Evolutionary conservation across 208 protist species (phyloP), one percentile per base, ranked within the genome.

Genomic region (Leishmania major): DNA sequence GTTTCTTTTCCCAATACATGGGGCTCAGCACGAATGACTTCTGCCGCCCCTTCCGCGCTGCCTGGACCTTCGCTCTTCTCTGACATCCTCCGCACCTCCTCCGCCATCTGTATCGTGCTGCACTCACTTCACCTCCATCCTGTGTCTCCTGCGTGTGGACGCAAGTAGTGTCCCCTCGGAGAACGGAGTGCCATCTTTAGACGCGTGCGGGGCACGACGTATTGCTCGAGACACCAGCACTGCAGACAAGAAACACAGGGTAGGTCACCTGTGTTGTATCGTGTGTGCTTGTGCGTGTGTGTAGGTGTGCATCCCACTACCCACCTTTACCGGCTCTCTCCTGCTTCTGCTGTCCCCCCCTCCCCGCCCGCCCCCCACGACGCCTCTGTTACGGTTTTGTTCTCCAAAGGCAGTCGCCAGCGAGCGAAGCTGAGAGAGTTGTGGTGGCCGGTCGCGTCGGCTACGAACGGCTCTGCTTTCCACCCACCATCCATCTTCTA

Each of bases 401-500:
- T 28, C 31, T 40, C 62, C 62, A 43, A 17, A 43, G 13, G 13
- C 17, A 10, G 4, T 8, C 19, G 17, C 10, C 11, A 73, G 11
- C 40, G 66, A 22, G 66, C n/a, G 22, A 73, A 49, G 67, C 22
- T 40, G 40, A 73, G 40, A 73, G 43, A 45, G 67, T 15, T 22
- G 10, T 73, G 67, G 43, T 47, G 3, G 67, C 17, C 17, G 22
- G 67, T 49, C 22, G 67, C 11, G 67, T 47, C 17, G 22, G n/a
- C 22, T n/a, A 72, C 25, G 40, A 72, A 47, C n/a, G 51, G 17
- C 73, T 84, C 67, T 78, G 31, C 53, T 78, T 75, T 35, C 62
- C 45, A 55, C 55, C 31, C 43, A n/a, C 72, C 11, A 19, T 79
- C 37, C 45, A 8, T 28, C 57, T 49, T 71, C n/a, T 71, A 72